Percentiles rank a stretch among this genome's conserved stretches.
Conservation (phyloP, 2,329 filamentous ascomycete genomes). For the Sclerotinia borealis region DNA sequence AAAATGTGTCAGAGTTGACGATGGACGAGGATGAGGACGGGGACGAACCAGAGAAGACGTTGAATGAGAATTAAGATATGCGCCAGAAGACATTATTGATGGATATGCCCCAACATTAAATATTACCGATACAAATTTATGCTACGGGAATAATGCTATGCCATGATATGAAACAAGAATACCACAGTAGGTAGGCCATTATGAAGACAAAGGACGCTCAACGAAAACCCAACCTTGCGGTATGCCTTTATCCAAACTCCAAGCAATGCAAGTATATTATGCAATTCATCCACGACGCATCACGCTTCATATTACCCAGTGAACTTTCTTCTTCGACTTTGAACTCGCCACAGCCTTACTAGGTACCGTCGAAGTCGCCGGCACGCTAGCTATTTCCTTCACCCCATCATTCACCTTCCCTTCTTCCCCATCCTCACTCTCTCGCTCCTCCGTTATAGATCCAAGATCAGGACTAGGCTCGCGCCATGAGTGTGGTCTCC, state of each 20-base stretch:
- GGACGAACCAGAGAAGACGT: neutral
- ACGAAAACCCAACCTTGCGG: constrained; percentile 1
- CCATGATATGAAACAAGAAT: neutral
- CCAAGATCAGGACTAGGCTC: constrained; percentile 31
- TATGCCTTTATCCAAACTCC: constrained; percentile 13
- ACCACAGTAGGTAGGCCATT: neutral
- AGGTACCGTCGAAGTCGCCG: constrained; percentile 12
- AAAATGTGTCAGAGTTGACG: neutral
- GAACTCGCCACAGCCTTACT: constrained; percentile 14
- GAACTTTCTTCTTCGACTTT: constrained; percentile 31
- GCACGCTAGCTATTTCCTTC: constrained; percentile 18
- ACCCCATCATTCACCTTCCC: neutral
- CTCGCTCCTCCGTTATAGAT: constrained; percentile 29
- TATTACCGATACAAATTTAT: neutral
- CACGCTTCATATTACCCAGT: constrained; percentile 26
- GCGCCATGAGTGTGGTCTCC: constrained; percentile 29
- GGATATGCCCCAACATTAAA: neutral
- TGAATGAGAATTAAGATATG: neutral
- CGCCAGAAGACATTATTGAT: neutral
- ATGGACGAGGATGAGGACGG: too few species aligned
- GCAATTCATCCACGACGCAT: constrained; percentile 17
- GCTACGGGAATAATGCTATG: neutral
- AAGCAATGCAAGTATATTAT: constrained; percentile 16
- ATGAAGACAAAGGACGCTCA: neutral
- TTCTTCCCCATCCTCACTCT: constrained; percentile 21